Base-by-base conservation (phyloP, 1,139 yeast species). In the Saccharomycopsis hybrid region DNA sequence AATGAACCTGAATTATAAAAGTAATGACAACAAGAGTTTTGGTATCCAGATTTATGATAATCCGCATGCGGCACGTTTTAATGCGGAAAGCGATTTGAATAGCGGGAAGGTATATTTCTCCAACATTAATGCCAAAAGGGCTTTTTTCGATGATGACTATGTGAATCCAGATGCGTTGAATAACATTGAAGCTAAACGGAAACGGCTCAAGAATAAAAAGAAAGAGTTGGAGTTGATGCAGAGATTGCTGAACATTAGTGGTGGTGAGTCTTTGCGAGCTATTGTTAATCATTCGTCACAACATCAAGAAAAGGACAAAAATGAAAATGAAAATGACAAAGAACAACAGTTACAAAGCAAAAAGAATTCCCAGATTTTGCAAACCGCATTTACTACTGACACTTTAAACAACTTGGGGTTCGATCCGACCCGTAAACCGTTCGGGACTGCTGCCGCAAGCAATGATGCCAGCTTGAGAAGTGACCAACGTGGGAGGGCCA, bases 81-180 rank as follows among this genome's bases (percentile, higher is more conserved):
- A 31, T 57, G 56, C 1, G 45, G 51, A 24, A 50, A 55, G 33
- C 55, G n/a, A 59, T 56, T 41, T 55, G 60, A 46, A 58, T 57
- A 53, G 59, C 59, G 38, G 69, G 65, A 2, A 51, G 49, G 32
- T 56, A 50, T 63, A 67, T 46, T 76, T 74, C 54, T 65, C 70
- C 7, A 67, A 65, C 49, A 63, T 63, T 1, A 61, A 64, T 18
- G 70, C 76, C 1, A 73, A 75, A 29, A 64, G 64, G 46, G 78
- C 79, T 2, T 77, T 76, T 57, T 73, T 72, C 57, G 67, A 70
- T 56, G 74, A 71, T 39, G 68, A 70, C 42, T 78, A 68, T 54
- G 71, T 70, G 5, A 74, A 76, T 57, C 77, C 82, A 1, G 75
- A 71, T 31, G 62, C 71, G 11, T 65, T 68, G 55, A 72, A 61